Evolutionary conservation across 1,139 yeast genomes (phyloP).

Genomic region (Pichia sp.): DNA sequence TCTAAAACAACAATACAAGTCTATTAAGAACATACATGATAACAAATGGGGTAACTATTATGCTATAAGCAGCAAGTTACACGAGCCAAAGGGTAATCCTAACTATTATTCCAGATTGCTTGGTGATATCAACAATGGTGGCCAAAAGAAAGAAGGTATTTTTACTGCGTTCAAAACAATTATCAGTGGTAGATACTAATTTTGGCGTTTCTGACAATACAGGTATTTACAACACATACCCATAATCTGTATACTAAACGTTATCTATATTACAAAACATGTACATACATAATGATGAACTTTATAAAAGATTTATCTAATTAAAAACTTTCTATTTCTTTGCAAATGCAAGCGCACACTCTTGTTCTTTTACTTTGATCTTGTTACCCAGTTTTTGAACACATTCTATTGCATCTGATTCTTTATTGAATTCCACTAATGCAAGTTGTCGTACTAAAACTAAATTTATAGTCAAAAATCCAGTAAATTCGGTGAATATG

Average conservation of each 20-base stretch:
- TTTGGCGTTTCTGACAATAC: not conserved
- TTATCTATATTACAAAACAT: not conserved
- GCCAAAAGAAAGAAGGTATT: slow-evolving; percentile 70
- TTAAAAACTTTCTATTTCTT: slow-evolving; percentile 38
- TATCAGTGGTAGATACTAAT: slow-evolving; percentile 56
- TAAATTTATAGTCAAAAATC: slow-evolving; percentile 63
- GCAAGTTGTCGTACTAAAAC: slow-evolving; percentile 72
- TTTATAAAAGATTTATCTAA: not conserved
- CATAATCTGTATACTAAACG: not conserved
- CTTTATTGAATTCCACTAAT: slow-evolving; percentile 72
- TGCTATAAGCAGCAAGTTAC: slow-evolving; percentile 61
- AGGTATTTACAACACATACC: too few relatives aligned
- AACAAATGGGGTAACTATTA: slow-evolving; percentile 66
- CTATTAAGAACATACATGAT: slow-evolving; percentile 56
- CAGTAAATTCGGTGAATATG: slow-evolving; percentile 49
- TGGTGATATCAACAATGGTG: slow-evolving; percentile 58
- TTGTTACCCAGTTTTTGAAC: slow-evolving; percentile 37
- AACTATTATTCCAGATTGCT: slow-evolving; percentile 69
- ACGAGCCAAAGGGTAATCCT: slow-evolving; percentile 82
- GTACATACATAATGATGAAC: not conserved
- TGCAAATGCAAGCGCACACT: slow-evolving; percentile 47
- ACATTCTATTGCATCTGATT: slow-evolving; percentile 46
- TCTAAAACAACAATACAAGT: slow-evolving; percentile 56
- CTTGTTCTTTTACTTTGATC: slow-evolving; percentile 36
- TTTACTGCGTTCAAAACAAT: slow-evolving; percentile 67